Conservation (phyloP, 495 filamentous ascomycete species). For the Tetracladium setigerum region DNA sequence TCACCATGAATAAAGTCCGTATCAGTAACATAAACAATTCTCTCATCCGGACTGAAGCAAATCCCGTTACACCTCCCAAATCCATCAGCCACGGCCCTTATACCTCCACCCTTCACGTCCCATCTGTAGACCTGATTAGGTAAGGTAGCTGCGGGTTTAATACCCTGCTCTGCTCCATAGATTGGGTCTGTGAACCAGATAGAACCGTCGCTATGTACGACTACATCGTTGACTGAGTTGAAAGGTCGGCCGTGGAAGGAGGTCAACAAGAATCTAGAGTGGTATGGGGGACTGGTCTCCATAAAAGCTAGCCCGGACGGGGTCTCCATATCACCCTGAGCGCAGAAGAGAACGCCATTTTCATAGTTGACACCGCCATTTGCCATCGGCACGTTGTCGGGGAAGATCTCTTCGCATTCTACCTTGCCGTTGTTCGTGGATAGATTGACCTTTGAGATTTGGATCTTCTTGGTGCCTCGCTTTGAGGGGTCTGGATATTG, state of each 20-base stretch:
- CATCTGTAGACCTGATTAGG: constrained; percentile 50
- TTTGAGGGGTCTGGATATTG: neutral
- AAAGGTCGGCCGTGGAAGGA: constrained; percentile 49
- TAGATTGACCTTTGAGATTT: constrained; percentile 8
- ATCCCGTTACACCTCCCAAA: constrained; percentile 49
- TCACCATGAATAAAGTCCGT: constrained; percentile 26
- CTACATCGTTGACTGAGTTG: constrained; percentile 52
- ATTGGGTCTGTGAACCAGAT: constrained; percentile 57
- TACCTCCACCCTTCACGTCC: constrained; percentile 31
- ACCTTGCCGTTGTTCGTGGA: neutral
- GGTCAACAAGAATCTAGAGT: constrained; percentile 24
- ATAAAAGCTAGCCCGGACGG: constrained; percentile 40
- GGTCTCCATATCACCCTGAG: constrained; percentile 33
- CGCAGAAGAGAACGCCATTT: constrained; percentile 35
- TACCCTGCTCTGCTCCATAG: constrained; percentile 49
- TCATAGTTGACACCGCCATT: constrained; percentile 17
- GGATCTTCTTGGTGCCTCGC: constrained; percentile 2
- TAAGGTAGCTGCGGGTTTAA: constrained; percentile 38
- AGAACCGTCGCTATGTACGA: constrained; percentile 39
- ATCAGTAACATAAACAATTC: constrained; percentile 45
- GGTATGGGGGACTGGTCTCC: constrained; percentile 22
- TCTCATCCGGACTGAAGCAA: constrained; percentile 44
- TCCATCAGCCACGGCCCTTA: constrained; percentile 46
- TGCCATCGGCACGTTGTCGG: constrained; percentile 6
- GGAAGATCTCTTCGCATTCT: neutral